phyloP scores from a whole-genome alignment of 208 protist species.

The Acanthamoeba triangularis region DNA sequence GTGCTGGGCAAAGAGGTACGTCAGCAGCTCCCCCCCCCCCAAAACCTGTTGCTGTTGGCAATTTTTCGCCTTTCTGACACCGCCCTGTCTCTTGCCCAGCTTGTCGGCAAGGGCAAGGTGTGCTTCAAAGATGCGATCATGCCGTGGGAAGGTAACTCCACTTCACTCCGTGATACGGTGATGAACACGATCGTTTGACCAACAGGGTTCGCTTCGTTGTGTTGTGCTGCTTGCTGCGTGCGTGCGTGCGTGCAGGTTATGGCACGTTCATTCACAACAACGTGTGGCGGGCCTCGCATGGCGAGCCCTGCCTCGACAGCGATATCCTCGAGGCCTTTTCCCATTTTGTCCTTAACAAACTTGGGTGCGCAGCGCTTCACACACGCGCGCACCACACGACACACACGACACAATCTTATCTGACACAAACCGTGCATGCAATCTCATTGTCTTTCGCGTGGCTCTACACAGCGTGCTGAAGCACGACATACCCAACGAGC shows the following conservation, averaged over 20 bases:
- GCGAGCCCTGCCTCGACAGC: slow-evolving; percentile 19
- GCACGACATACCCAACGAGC: neutral
- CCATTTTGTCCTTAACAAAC: slow-evolving; percentile 1
- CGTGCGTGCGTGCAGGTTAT: neutral
- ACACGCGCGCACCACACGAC: neutral
- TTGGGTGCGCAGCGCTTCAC: neutral
- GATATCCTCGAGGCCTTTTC: slow-evolving; percentile 23
- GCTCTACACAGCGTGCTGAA: neutral
- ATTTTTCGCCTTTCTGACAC: too few relatives aligned
- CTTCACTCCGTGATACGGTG: neutral
- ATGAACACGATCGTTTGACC: neutral
- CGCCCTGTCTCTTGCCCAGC: neutral
- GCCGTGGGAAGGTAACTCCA: neutral
- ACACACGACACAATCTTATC: too few relatives aligned
- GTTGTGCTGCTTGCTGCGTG: neutral
- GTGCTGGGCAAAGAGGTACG: slow-evolving; percentile 17
- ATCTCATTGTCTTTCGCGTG: neutral
- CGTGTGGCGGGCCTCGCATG: neutral
- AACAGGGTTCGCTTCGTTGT: neutral
- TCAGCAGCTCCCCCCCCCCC: too few relatives aligned
- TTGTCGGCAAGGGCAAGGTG: slow-evolving; percentile 2
- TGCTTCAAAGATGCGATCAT: slow-evolving; percentile 38
- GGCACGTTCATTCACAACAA: slow-evolving; percentile 63
- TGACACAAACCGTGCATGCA: neutral
- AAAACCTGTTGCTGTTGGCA: too few relatives aligned